These are phyloP conservation scores for Arthroderma sp. DNA, from an alignment of 2,329 filamentous ascomycete species.

Conservation along the genomic window DNA sequence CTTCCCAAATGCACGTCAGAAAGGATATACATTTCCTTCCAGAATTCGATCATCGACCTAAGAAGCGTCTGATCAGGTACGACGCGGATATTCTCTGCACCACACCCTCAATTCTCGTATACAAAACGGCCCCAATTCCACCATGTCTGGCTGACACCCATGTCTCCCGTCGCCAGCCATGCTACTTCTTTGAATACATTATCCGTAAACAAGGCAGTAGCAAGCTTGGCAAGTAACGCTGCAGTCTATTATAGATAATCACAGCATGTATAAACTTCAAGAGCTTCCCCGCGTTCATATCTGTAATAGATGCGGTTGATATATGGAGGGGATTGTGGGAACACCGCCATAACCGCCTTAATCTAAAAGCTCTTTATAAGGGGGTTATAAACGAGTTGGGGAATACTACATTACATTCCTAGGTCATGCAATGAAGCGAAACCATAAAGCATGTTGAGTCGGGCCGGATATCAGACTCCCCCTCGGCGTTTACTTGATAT, in stretches of 20 bases:
- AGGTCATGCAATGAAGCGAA: background rate
- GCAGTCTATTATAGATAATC: background rate
- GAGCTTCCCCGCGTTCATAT: background rate
- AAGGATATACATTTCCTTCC: background rate
- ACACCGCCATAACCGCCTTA: background rate
- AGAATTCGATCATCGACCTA: background rate
- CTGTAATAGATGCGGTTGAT: background rate
- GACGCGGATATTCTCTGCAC: background rate
- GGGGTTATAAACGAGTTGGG: background rate
- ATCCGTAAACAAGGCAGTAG: background rate
- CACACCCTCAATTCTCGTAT: background rate
- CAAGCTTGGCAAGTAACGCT: background rate
- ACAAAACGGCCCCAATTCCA: background rate
- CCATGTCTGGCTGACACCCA: background rate
- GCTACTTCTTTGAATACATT: background rate
- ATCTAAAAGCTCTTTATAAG: background rate
- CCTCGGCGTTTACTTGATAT: background rate
- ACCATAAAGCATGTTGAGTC: background rate
- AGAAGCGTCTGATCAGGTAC: background rate
- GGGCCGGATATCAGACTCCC: background rate
- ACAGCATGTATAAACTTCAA: background rate
- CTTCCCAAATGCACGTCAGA: background rate
- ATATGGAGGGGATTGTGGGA: background rate
- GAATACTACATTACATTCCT: background rate
- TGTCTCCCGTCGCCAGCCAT: conserved; percentile 2